Conservation (phyloP, 345 rosid genomes). For the Adansonia digitata region DNA sequence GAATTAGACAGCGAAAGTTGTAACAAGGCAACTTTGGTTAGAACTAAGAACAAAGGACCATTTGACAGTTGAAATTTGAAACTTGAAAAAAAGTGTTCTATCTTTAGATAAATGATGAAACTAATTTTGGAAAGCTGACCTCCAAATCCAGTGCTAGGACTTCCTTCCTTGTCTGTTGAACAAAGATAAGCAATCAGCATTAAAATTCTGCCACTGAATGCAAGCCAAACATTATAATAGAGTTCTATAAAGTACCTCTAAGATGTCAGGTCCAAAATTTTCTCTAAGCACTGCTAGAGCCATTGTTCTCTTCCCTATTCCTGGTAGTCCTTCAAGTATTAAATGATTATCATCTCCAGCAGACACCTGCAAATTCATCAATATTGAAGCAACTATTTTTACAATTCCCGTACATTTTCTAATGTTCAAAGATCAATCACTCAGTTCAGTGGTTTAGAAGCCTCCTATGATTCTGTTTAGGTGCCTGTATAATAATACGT, state of each 20-base stretch:
- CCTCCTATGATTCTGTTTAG: background rate
- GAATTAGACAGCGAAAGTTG: background rate
- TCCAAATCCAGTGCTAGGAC: background rate
- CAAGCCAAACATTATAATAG: background rate
- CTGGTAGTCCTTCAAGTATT: slow-evolving; percentile 21
- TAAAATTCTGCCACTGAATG: background rate
- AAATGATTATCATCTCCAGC: background rate
- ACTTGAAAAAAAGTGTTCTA: background rate
- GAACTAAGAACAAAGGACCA: too few species aligned
- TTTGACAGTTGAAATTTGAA: too few species aligned
- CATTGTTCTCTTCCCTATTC: slow-evolving; percentile 21
- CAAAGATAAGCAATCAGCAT: background rate
- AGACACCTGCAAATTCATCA: slow-evolving; percentile 7
- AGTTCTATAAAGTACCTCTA: background rate
- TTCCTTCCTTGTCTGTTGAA: slow-evolving; percentile 2
- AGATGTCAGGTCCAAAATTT: background rate
- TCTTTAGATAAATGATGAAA: background rate
- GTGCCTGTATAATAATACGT: background rate
- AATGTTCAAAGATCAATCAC: background rate
- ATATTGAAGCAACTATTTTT: background rate
- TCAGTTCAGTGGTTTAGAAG: background rate
- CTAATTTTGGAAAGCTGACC: background rate
- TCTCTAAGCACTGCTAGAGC: slow-evolving; percentile 14
- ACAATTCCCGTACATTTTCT: background rate
- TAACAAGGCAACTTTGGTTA: background rate